These are phyloP conservation scores for Endoconidiophora laricicola DNA, from an alignment of 2,329 filamentous ascomycete genomes.

Conservation along the genomic window DNA sequence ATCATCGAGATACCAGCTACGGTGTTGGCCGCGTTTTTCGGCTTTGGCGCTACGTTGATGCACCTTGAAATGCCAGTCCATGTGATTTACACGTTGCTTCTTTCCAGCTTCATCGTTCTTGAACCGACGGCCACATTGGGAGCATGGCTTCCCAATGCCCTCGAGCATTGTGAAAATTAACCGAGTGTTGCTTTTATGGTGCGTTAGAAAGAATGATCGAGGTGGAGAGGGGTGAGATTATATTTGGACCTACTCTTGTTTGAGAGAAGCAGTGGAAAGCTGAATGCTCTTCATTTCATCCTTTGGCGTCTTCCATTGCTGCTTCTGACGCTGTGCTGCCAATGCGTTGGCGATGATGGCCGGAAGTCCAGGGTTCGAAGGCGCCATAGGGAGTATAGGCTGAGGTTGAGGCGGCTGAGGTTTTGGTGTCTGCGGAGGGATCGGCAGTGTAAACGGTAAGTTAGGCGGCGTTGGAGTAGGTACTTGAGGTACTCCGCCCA, in stretches of 20 bases:
- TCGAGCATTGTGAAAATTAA: conserved; percentile 64
- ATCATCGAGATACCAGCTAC: conserved; percentile 90
- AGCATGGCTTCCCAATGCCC: conserved; percentile 69
- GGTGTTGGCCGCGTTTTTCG: conserved; percentile 70
- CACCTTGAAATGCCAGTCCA: conserved; percentile 97
- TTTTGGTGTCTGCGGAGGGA: conserved; percentile 9
- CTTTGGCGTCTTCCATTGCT: conserved; percentile 15
- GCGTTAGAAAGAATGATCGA: neutral
- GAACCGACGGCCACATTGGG: conserved; percentile 82
- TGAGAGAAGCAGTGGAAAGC: conserved; percentile 52
- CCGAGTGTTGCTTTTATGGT: conserved; percentile 22
- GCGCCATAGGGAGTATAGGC: conserved; percentile 13
- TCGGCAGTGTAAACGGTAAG: neutral
- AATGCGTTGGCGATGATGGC: conserved; percentile 22
- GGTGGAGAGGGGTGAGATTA: neutral
- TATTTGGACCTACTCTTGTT: conserved; percentile 41
- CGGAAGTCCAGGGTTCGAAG: conserved; percentile 18
- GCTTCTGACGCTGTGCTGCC: conserved; percentile 17
- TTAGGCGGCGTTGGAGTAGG: conserved; percentile 18
- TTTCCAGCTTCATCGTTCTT: conserved; percentile 58
- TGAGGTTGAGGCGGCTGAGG: neutral
- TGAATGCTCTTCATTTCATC: conserved; percentile 19
- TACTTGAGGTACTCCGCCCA: conserved; percentile 16
- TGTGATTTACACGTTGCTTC: conserved; percentile 73
- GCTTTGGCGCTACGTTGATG: conserved; percentile 79